phyloP scores from a whole-genome alignment of 2,329 filamentous ascomycete genomes.

The Scedosporium dehoogii region DNA sequence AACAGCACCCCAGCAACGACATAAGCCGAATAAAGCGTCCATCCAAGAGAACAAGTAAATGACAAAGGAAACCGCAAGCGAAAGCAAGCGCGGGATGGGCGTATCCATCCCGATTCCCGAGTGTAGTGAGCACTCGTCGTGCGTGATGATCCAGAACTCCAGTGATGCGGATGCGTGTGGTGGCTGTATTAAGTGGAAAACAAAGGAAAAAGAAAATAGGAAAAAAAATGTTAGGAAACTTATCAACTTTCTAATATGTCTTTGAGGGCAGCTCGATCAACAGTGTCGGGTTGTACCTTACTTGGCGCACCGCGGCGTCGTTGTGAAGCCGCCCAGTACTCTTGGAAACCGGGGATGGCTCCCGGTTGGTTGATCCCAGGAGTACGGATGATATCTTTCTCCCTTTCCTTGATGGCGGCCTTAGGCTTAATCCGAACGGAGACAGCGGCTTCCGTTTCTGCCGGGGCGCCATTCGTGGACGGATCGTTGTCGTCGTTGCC shows the following conservation, averaged over 20 bases:
- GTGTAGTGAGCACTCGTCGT: not conserved
- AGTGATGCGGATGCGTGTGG: not conserved
- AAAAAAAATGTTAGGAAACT: not conserved
- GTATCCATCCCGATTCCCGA: not conserved
- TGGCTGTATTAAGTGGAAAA: not conserved
- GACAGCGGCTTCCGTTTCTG: not conserved
- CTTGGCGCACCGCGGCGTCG: constrained; percentile 43
- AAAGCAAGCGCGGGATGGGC: not conserved
- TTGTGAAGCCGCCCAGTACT: constrained; percentile 39
- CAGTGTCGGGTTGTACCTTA: constrained; percentile 44
- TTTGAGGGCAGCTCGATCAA: constrained; percentile 51
- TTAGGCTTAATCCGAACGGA: not conserved
- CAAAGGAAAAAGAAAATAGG: not conserved
- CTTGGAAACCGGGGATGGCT: constrained; percentile 60
- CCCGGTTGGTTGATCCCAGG: constrained; percentile 74
- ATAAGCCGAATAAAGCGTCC: not conserved
- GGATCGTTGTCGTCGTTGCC: not conserved
- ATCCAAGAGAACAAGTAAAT: not conserved
- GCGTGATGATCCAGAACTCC: not conserved
- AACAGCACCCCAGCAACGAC: not conserved
- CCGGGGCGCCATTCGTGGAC: not conserved
- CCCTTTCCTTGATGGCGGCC: not conserved
- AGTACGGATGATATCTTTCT: constrained; percentile 33
- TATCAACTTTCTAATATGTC: constrained; percentile 40
- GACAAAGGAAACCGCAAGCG: not conserved